Base-by-base conservation (phyloP, 208 protist species). In the Wallacemonas sp. region DNA sequence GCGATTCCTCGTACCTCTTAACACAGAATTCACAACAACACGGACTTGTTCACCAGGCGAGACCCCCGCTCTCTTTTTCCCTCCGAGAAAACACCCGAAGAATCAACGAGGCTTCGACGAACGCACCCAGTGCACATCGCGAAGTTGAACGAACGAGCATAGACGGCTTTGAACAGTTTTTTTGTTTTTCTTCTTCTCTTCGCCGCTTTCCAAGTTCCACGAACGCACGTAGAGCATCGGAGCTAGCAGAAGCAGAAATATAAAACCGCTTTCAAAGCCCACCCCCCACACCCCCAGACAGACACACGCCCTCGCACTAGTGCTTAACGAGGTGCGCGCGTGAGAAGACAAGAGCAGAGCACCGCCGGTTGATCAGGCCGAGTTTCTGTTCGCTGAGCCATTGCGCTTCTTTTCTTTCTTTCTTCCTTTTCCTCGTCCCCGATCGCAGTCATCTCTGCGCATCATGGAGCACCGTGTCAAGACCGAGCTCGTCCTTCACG, bases 401-500 rank as follows among this genome's bases (percentile, higher is more conserved):
- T n/a, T n/a, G n/a, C n/a, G n/a, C n/a, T n/a, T n/a, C n/a, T n/a
- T n/a, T n/a, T n/a, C n/a, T n/a, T n/a, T n/a, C n/a, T n/a, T n/a
- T n/a, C n/a, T n/a, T n/a, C 17, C 37, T 42, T 42, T 42, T 17
- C 17, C 37, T 42, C 17, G 37, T 42, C 13, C 37, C 12, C 17
- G 17, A 12, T 12, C 17, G 37, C 21, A 19, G 10, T 54, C 46
- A 24, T 19, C n/a, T 24, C 21, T 54, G 10, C 46, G 12, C 41
- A 37, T 36, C 30, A 68, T 87, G 71, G 60, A 83, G 41, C 26
- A 71, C 1, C 50, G 72, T 45, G 63, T 75, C 19, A 83, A 81
- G 60, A 89, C 89, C 4, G 71, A 77, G 27, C 88, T 99, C 33
- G 66, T 98, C 26, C 80, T 99, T 19, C 84, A 92, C 50, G 98